These are phyloP conservation scores for Venturia effusa DNA, from an alignment of 2,329 filamentous ascomycete genomes.

Conservation along the genomic window DNA sequence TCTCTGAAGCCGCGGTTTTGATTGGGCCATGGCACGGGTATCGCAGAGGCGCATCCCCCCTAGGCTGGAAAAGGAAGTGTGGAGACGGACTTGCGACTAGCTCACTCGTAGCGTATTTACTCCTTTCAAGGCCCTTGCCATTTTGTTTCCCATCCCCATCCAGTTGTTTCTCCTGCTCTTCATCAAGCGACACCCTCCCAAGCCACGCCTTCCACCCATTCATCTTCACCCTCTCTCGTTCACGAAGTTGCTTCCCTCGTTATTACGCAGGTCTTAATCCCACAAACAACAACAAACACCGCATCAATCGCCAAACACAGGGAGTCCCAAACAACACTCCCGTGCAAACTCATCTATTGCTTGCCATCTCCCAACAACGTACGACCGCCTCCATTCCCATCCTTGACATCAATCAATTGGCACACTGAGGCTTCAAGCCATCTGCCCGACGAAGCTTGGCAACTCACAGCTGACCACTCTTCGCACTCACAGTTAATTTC, in stretches of 20 bases:
- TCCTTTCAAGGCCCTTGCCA: slow-evolving; percentile 2
- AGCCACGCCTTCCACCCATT: slow-evolving; percentile 3
- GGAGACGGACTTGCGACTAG: not conserved
- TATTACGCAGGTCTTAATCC: not conserved
- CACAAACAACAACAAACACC: not conserved
- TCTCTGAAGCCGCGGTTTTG: not conserved
- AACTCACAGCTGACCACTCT: slow-evolving; percentile 11
- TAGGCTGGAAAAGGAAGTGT: not conserved
- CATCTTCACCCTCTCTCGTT: not conserved
- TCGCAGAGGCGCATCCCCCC: not conserved
- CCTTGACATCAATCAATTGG: slow-evolving; percentile 24
- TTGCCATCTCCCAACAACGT: slow-evolving; percentile 4
- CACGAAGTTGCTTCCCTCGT: not conserved
- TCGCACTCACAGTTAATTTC: slow-evolving; percentile 2
- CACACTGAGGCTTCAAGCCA: slow-evolving; percentile 18
- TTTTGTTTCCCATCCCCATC: not conserved
- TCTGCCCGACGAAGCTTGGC: slow-evolving; percentile 19
- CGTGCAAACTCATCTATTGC: not conserved
- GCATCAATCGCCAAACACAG: not conserved
- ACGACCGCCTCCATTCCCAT: not conserved
- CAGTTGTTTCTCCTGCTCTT: not conserved
- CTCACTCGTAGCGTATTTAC: not conserved
- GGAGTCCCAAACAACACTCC: not conserved
- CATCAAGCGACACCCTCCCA: not conserved
- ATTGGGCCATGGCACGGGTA: not conserved